These are phyloP conservation scores for Colletotrichum abscissum DNA, from an alignment of 2,329 filamentous ascomycete species.

Conservation along the genomic window DNA sequence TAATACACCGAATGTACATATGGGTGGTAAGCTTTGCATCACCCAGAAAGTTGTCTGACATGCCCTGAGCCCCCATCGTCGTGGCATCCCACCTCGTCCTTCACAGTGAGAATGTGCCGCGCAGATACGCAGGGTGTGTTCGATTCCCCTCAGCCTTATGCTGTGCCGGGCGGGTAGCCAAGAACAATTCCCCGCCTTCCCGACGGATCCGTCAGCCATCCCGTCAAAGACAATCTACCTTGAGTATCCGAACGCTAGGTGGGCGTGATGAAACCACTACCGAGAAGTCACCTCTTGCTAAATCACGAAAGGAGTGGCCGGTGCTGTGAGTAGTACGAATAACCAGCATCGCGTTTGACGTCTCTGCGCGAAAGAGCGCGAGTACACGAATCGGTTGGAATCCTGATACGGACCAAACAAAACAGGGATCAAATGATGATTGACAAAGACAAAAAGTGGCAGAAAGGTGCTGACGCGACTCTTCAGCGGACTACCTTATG, in stretches of 20 bases:
- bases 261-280: not conserved
- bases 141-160: not conserved
- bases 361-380: too few relatives aligned
- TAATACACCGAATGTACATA: not conserved
- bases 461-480: too few relatives aligned
- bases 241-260: not conserved
- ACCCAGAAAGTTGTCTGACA: not conserved
- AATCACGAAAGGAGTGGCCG: not conserved
- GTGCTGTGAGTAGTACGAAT: too few relatives aligned
- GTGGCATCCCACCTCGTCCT: not conserved
- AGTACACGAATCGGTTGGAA: too few relatives aligned
- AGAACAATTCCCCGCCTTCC: not conserved
- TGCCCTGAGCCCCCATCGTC: not conserved
- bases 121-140: not conserved
- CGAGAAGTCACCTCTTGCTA: not conserved
- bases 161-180: conserved; percentile 1
- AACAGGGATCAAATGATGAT: too few relatives aligned
- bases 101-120: not conserved
- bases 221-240: not conserved
- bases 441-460: too few relatives aligned
- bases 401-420: too few relatives aligned
- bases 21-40: not conserved
- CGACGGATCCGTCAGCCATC: not conserved
- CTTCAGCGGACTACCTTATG: too few relatives aligned
- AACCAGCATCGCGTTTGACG: too few relatives aligned